Percentiles rank a stretch among this genome's conserved stretches.
Conservation (phyloP, 1,284 basidiomycete genomes). For the Sporisorium sorghi region DNA sequence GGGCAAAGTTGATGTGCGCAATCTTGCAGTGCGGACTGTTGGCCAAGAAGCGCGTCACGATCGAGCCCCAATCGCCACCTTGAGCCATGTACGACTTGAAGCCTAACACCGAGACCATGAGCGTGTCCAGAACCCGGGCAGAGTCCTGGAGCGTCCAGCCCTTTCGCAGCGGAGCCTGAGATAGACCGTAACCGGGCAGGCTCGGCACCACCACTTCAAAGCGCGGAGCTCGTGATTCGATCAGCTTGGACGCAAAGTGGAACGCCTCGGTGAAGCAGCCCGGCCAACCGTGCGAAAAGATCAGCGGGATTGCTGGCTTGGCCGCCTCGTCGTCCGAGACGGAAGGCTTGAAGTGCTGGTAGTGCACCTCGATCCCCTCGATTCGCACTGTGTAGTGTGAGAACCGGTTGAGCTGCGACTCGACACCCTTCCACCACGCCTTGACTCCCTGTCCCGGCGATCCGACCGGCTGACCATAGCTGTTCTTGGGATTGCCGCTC, state of each 20-base stretch:
- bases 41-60: constrained; percentile 52
- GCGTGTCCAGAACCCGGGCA: constrained; percentile 50
- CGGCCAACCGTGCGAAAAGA: constrained; percentile 62
- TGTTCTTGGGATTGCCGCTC: constrained; percentile 33
- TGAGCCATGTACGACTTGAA: constrained; percentile 56
- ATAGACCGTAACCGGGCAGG: constrained; percentile 56
- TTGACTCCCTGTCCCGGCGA: constrained; percentile 37
- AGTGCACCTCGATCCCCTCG: constrained; percentile 57
- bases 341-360: constrained; percentile 43
- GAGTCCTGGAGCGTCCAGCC: constrained; percentile 51
- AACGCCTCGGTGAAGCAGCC: constrained; percentile 54
- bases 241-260: constrained; percentile 39
- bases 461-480: constrained; percentile 20
- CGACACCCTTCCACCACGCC: constrained; percentile 50
- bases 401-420: constrained; percentile 37
- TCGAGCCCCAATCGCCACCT: constrained; percentile 60
- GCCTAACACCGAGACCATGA: constrained; percentile 56
- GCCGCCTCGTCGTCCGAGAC: constrained; percentile 20
- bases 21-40: constrained; percentile 51
- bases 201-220: constrained; percentile 64
- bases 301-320: constrained; percentile 52
- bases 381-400: constrained; percentile 52
- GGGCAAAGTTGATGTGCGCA: constrained; percentile 54
- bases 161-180: constrained; percentile 38
- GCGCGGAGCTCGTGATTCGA: constrained; percentile 29